These are phyloP conservation scores for Hagleromyces aurorensis DNA, from an alignment of 805 yeast genomes.

Conservation along the genomic window DNA sequence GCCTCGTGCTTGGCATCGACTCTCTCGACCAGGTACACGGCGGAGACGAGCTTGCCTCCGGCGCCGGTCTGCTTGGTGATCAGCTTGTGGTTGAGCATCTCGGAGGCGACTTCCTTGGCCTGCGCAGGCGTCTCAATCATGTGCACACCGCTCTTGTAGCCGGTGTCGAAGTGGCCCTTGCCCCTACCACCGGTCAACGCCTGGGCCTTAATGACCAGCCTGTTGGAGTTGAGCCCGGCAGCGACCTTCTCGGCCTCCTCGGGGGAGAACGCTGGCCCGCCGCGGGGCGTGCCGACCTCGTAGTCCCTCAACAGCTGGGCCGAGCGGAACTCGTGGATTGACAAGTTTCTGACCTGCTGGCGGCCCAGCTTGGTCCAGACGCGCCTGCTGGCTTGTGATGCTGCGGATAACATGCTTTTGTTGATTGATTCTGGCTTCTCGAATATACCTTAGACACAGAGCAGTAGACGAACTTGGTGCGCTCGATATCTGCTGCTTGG, in stretches of 20 bases:
- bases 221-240: slow-evolving; percentile 53
- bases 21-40: slow-evolving; percentile 92
- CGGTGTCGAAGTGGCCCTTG: slow-evolving; percentile 94
- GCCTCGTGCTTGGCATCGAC: slow-evolving; percentile 93
- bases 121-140: slow-evolving; percentile 78
- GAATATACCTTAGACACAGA: no score
- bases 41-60: slow-evolving; percentile 93
- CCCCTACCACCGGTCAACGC: slow-evolving; percentile 99
- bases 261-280: slow-evolving; percentile 84
- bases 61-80: slow-evolving; percentile 98
- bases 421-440: no score
- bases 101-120: slow-evolving; percentile 75
- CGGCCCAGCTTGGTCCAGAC: slow-evolving; percentile 5
- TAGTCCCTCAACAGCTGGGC: slow-evolving; percentile 76
- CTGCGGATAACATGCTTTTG: slow-evolving; percentile 11
- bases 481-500: no score
- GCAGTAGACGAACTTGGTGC: no score
- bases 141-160: slow-evolving; percentile 94
- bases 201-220: slow-evolving; percentile 94
- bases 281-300: slow-evolving; percentile 87
- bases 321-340: slow-evolving; percentile 93
- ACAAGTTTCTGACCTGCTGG: slow-evolving; percentile 52
- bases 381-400: slow-evolving; percentile 6
- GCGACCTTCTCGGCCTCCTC: slow-evolving; percentile 84
- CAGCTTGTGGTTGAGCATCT: slow-evolving; percentile 88